Base-by-base conservation (phyloP, 345 rosid genomes). In the Dimocarpus longan region DNA sequence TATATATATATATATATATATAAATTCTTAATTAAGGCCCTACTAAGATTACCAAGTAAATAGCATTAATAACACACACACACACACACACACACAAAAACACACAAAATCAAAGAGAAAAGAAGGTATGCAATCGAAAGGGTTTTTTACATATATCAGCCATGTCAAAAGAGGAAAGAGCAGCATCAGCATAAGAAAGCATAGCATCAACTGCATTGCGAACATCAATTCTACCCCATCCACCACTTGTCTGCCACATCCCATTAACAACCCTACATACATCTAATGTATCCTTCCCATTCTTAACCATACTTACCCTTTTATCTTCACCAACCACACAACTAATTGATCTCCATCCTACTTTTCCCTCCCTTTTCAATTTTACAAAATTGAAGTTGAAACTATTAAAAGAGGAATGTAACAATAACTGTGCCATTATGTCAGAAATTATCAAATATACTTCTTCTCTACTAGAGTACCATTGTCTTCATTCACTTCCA, bases 231-330 rank as follows among this genome's bases (percentile, higher is more conserved):
- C 68, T 82, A 64, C 93, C 91, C 90, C 93, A 88, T 0, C 91
- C 92, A 73, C 93, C 89, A 76, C 91, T 87, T 28, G 88, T 82
- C 85, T 89, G 91, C 92, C 93, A 89, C 91, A 87, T 89, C 72
- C 93, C 93, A 78, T 89, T 91, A 63, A 91, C 90, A 77, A 91
- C 85, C 82, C 86, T 79, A 69, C 90, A 85, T 28, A 88, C 77
- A 68, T 87, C 92, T 50, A 89, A 76, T 6, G 82, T 79, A 78
- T 89, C 91, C 74, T 81, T 86, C 82, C 89, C 92, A 60, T 82
- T 89, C 83, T 82, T 84, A 75, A 90, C 88, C 79, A 82, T 24
- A 54, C 81, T 79, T 66, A 77, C 81, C 21, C 82, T 70, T 48
- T 76, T 82, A 74, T 82, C 86, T 24, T 82, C 84, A 19, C 70